A percentile compares a stretch with the other conserved stretches of the same genome.
phyloP scores from a whole-genome alignment of 148 eudicot species.

The Spergularia bocconei region DNA sequence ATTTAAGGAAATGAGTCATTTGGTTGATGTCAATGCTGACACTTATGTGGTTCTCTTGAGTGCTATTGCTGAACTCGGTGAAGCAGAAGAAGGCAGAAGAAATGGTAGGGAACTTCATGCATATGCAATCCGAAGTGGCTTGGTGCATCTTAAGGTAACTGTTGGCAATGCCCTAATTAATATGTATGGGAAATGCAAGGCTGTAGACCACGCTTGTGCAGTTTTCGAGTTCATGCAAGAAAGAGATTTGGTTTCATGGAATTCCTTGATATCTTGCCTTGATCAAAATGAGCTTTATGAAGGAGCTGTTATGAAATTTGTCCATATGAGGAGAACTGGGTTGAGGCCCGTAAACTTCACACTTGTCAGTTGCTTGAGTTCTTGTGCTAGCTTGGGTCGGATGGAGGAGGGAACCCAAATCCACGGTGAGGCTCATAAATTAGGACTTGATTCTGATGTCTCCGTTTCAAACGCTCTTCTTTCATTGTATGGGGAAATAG shows the following conservation, averaged over 20 bases:
- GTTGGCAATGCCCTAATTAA: slow-evolving; percentile 61
- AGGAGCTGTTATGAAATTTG: slow-evolving; percentile 52
- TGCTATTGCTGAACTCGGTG: slow-evolving; percentile 52
- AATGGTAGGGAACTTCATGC: slow-evolving; percentile 70
- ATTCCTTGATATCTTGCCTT: slow-evolving; percentile 59
- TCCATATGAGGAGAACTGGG: slow-evolving; percentile 53
- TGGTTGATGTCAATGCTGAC: slow-evolving; percentile 49
- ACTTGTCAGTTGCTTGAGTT: slow-evolving; percentile 72
- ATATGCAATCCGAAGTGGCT: slow-evolving; percentile 50
- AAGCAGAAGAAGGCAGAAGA: slow-evolving; percentile 47
- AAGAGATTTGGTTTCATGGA: slow-evolving; percentile 65
- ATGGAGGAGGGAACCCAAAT: slow-evolving; percentile 54
- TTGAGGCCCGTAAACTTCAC: slow-evolving; percentile 55
- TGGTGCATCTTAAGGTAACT: slow-evolving; percentile 44
- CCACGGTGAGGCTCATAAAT: slow-evolving; percentile 62
- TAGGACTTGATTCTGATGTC: slow-evolving; percentile 65
- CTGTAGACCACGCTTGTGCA: slow-evolving; percentile 43
- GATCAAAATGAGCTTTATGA: slow-evolving; percentile 62
- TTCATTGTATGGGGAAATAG: slow-evolving; percentile 55
- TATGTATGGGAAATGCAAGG: slow-evolving; percentile 78
- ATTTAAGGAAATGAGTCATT: slow-evolving; percentile 49
- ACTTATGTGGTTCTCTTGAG: slow-evolving; percentile 69
- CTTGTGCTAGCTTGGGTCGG: slow-evolving; percentile 77
- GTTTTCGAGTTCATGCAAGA: slow-evolving; percentile 52
- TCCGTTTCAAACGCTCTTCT: slow-evolving; percentile 81